Percentiles rank a stretch among this genome's conserved stretches.
Conservation (phyloP, 1,284 basidiomycete species). For the Psilocybe mexicana region DNA sequence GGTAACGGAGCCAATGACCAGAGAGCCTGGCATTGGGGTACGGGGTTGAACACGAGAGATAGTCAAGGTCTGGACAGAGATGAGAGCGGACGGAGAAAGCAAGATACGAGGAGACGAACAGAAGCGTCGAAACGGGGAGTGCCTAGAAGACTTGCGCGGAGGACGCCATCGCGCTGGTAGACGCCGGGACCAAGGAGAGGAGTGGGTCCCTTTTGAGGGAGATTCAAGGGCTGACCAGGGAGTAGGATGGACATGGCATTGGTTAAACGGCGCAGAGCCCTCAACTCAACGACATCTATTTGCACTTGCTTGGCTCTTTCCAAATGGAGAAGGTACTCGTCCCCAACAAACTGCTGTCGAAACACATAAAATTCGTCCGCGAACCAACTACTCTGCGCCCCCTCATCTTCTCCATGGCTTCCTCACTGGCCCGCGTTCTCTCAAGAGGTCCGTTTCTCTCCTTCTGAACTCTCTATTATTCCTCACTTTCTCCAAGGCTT, state of each 20-base stretch:
- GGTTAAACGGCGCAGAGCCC: conserved; percentile 30
- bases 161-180: conserved; percentile 64
- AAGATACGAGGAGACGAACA: conserved; percentile 46
- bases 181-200: conserved; percentile 69
- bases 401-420: conserved; percentile 42
- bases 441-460: conserved; percentile 54
- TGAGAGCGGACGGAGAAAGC: conserved; percentile 17
- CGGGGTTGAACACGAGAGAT: conserved; percentile 64
- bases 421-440: conserved; percentile 65
- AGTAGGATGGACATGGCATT: conserved; percentile 44
- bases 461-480: background rate
- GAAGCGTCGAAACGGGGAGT: conserved; percentile 61
- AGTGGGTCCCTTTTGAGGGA: conserved; percentile 55
- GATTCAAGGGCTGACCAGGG: conserved; percentile 80
- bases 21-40: conserved; percentile 68
- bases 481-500: conserved; percentile 53
- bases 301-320: conserved; percentile 28
- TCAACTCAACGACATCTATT: conserved; percentile 8
- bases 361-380: conserved; percentile 13
- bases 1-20: conserved; percentile 81
- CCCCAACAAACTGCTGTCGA: conserved; percentile 18
- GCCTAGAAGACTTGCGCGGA: conserved; percentile 77
- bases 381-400: conserved; percentile 11
- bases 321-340: conserved; percentile 12
- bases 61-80: conserved; percentile 47